Evolutionary conservation across 345 rosid genomes (phyloP).

Genomic region (Orychophragmus violaceus): DNA sequence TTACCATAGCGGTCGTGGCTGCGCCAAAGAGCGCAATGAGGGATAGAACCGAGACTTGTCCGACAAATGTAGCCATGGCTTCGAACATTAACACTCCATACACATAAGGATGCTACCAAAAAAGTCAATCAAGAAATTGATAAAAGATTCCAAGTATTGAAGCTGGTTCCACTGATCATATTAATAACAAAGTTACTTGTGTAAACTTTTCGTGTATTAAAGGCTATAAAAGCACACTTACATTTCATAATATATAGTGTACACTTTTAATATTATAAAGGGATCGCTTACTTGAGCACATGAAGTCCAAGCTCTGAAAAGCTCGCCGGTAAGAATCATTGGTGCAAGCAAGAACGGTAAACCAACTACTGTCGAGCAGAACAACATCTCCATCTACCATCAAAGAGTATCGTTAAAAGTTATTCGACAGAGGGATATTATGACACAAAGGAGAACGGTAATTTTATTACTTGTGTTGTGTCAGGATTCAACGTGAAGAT

Average conservation of each 20-base stretch:
- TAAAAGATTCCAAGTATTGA: background rate
- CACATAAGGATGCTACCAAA: conserved; percentile 65
- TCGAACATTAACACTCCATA: too few relatives aligned
- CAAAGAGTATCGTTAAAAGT: background rate
- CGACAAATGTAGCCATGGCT: conserved; percentile 77
- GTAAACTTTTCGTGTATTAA: background rate
- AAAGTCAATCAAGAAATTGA: background rate
- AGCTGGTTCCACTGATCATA: too few relatives aligned
- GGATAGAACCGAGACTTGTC: conserved; percentile 72
- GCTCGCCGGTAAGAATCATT: conserved; percentile 78
- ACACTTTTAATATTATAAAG: background rate
- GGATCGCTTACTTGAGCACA: conserved; percentile 52
- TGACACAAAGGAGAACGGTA: background rate
- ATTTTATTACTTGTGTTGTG: conserved; percentile 62
- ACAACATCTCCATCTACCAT: conserved; percentile 71
- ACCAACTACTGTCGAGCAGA: conserved; percentile 76
- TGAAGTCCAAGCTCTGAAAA: conserved; percentile 71
- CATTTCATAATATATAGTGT: background rate
- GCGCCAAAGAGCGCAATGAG: conserved; percentile 83
- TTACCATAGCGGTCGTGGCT: conserved; percentile 85
- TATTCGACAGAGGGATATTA: background rate
- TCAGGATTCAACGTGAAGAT: conserved; percentile 75
- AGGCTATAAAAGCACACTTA: background rate
- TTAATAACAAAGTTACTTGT: background rate
- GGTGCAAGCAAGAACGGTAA: conserved; percentile 72